A percentile compares a stretch with the other conserved stretches of the same genome.
Conservation (phyloP, 345 rosid genomes). For the Boechera divaricarpa region DNA sequence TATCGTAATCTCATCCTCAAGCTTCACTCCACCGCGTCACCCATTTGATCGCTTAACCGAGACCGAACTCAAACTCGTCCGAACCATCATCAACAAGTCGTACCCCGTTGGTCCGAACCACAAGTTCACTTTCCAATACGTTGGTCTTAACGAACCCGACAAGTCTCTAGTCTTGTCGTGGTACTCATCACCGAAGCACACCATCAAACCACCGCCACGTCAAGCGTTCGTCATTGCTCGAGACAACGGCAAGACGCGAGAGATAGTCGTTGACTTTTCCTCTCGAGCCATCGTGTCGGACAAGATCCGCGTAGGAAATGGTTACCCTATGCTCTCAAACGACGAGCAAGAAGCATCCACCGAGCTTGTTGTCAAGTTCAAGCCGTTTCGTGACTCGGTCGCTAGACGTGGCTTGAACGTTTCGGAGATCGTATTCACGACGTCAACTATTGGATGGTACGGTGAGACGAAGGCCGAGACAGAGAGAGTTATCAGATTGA, state of each 20-base stretch:
- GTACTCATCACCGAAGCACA: constrained; percentile 41
- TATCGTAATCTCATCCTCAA: constrained; percentile 32
- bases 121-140: constrained; percentile 63
- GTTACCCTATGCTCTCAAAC: constrained; percentile 64
- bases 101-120: constrained; percentile 41
- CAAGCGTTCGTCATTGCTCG: constrained; percentile 63
- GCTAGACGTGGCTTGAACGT: constrained; percentile 50
- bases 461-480: constrained; percentile 51
- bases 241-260: constrained; percentile 50
- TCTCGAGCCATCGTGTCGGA: constrained; percentile 46
- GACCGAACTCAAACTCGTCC: constrained; percentile 58
- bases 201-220: constrained; percentile 50
- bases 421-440: constrained; percentile 63
- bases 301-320: constrained; percentile 54
- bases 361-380: constrained; percentile 50
- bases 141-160: constrained; percentile 75
- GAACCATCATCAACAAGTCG: constrained; percentile 46
- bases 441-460: constrained; percentile 78
- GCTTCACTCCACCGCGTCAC: constrained; percentile 49
- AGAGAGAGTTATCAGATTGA: constrained; percentile 46
- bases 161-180: constrained; percentile 60
- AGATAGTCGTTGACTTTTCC: constrained; percentile 58
- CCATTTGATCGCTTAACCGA: constrained; percentile 74
- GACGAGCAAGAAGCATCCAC: constrained; percentile 53
- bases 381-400: constrained; percentile 54